A percentile compares a stretch with the other conserved stretches of the same genome.
Conservation (phyloP, 805 yeast genomes). For the Yarrowia porcina region DNA sequence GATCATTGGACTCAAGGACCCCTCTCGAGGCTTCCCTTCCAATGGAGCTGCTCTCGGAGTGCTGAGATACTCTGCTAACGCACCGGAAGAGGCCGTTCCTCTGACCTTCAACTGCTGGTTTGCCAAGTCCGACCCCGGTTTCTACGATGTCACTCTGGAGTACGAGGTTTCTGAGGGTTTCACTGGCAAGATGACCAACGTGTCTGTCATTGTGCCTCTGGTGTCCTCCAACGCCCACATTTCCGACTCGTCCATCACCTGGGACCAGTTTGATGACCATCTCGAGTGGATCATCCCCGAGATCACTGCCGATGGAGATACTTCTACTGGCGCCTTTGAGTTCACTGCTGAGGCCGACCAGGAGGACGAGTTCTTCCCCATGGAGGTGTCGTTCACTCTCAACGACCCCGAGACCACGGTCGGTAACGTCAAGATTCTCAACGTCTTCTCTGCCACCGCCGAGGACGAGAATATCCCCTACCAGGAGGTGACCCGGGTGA, state of each 20-base stretch:
- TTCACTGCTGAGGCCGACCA: conserved; percentile 68
- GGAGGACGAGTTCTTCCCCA: conserved; percentile 88
- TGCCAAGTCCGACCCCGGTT: conserved; percentile 53
- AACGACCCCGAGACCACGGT: conserved; percentile 46
- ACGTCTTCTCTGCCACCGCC: conserved; percentile 49
- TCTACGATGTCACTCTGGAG: conserved; percentile 78
- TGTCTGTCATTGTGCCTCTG: conserved; percentile 62
- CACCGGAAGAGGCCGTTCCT: conserved; percentile 66
- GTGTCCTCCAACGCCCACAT: conserved; percentile 54
- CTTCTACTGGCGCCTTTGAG: conserved; percentile 71
- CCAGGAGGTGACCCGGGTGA: conserved; percentile 48
- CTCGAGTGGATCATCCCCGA: conserved; percentile 60
- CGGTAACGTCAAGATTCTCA: conserved; percentile 63
- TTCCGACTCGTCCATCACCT: conserved; percentile 39
- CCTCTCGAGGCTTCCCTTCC: conserved; percentile 78
- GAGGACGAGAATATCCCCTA: conserved; percentile 63
- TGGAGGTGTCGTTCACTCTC: conserved; percentile 63
- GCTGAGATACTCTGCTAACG: conserved; percentile 83
- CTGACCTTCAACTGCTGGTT: conserved; percentile 83
- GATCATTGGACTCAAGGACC: conserved; percentile 71
- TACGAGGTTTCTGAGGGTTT: conserved; percentile 63
- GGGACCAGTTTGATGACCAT: conserved; percentile 64
- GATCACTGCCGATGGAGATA: conserved; percentile 47
- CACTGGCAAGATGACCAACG: conserved; percentile 50
- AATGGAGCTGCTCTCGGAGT: conserved; percentile 90